phyloP scores from a whole-genome alignment of 2,329 filamentous ascomycete species.

The Fusarium longipes region DNA sequence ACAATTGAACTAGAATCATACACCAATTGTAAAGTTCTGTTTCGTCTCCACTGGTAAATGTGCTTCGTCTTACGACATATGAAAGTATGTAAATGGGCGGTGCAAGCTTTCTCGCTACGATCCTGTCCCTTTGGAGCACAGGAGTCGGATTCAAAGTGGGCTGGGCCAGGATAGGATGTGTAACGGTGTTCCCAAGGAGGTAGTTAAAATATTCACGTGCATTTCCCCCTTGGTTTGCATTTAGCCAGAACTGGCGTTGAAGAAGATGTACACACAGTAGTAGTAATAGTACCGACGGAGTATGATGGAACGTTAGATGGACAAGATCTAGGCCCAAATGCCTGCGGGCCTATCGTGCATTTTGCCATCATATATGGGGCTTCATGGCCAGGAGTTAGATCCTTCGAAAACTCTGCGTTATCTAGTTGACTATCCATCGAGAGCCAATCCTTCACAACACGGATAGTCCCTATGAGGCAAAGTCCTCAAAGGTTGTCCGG shows the following conservation, averaged over 20 bases:
- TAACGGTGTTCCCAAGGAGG: neutral
- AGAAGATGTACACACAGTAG: no score
- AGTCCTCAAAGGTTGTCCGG: neutral
- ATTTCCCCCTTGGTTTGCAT: neutral
- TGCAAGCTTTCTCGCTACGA: neutral
- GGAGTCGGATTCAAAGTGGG: neutral
- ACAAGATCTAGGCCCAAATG: neutral
- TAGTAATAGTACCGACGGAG: neutral
- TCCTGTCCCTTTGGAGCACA: neutral
- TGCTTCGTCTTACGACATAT: neutral
- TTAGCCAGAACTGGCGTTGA: neutral
- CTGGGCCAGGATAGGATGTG: neutral
- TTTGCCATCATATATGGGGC: neutral
- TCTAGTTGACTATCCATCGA: neutral
- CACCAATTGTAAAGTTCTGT: neutral
- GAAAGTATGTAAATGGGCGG: neutral
- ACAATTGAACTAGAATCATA: no score
- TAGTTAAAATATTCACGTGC: neutral
- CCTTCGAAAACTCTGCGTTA: neutral
- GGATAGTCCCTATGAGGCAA: neutral
- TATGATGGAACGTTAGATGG: neutral
- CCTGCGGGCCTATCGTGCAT: neutral
- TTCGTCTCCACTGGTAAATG: neutral
- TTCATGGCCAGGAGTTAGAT: neutral
- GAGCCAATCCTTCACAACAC: neutral